Base-by-base conservation (phyloP, 1,284 basidiomycete genomes). In the Moniliella sp. region DNA sequence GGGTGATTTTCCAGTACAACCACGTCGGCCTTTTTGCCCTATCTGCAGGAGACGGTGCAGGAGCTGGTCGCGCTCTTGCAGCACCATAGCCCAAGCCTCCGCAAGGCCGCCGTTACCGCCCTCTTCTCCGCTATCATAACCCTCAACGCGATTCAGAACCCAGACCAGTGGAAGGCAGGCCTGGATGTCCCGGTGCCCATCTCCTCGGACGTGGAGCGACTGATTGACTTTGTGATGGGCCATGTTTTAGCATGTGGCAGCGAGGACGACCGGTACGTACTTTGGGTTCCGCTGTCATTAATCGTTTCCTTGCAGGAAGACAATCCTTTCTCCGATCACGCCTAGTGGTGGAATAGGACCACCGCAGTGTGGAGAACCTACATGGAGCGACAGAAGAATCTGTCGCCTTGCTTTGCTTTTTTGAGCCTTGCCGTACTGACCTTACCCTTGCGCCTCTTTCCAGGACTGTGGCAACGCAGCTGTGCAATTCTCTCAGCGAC, bases 1-100 rank as follows among this genome's bases (percentile, higher is more conserved):
- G 88, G 35, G 78, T 81, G 33, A 66, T 99, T 39, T 94, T 94
- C 62, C 67, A 72, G 27, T 70, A 78, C 29, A 88, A n/a, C 83
- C 32, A 74, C 74, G 55, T 63, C 62, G 25, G 75, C 79, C n/a
- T 97, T 93, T 74, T 66, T 94, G 47, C 84, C 84, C 4, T 97
- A 73, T 61, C 48, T 70, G 30, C 65, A 68, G 54, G 51, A 65
- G 45, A 76, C 73, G 50, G 74, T 80, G 31, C 67, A 81, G 37
- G 78, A 84, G 53, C 73, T 97, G 29, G n/a, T n/a, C 45, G 66
- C 67, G n/a, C 69, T 91, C 31, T 68, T 94, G 19, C 67, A 74
- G 16, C 84, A 93, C 64, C 97, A 91, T 65, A 94, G 94, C 64
- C 88, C 97, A 62, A 91, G 88, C 19, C 93, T 97, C 64, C 72